Conservation (phyloP, 371 early-diverging fungal species). For the Gilbertella persicaria region DNA sequence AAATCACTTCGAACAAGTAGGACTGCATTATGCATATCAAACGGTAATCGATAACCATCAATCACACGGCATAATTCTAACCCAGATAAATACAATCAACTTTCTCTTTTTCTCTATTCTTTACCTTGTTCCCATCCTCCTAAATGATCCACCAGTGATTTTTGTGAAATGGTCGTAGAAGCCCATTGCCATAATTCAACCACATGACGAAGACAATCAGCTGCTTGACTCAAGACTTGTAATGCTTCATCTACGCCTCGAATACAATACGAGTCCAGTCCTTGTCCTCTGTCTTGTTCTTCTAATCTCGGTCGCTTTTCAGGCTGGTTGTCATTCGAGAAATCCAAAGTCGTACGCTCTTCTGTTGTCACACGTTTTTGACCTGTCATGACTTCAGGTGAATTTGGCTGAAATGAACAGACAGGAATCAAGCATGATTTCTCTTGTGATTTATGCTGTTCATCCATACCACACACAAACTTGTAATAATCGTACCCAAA, state of each 20-base stretch:
- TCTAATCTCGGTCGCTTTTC: slow-evolving; percentile 15
- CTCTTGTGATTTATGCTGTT: slow-evolving; percentile 16
- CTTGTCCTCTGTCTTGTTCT: slow-evolving; percentile 30
- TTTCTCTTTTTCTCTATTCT: neutral
- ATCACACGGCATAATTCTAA: slow-evolving; percentile 35
- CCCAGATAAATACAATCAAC: neutral
- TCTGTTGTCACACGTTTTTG: neutral
- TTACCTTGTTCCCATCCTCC: slow-evolving; percentile 42
- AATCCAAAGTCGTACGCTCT: slow-evolving; percentile 9
- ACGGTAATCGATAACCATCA: slow-evolving; percentile 43
- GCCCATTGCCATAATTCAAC: slow-evolving; percentile 51
- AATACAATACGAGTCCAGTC: slow-evolving; percentile 41
- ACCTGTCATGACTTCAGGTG: neutral
- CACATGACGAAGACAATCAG: slow-evolving; percentile 40
- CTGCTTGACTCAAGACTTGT: slow-evolving; percentile 41
- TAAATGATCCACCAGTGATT: slow-evolving; percentile 19
- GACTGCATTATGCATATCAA: slow-evolving; percentile 49
- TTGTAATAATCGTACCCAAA: slow-evolving; percentile 45
- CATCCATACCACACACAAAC: slow-evolving; percentile 40
- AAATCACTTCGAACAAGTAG: slow-evolving; percentile 44
- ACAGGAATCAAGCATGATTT: slow-evolving; percentile 48
- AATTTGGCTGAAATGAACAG: slow-evolving; percentile 38
- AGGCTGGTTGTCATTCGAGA: slow-evolving; percentile 8
- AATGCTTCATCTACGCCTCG: slow-evolving; percentile 46
- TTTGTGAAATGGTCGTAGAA: slow-evolving; percentile 23